Percentiles rank a stretch among this genome's conserved stretches.
Conservation (phyloP, 805 yeast species). For the Candida boleticola region DNA sequence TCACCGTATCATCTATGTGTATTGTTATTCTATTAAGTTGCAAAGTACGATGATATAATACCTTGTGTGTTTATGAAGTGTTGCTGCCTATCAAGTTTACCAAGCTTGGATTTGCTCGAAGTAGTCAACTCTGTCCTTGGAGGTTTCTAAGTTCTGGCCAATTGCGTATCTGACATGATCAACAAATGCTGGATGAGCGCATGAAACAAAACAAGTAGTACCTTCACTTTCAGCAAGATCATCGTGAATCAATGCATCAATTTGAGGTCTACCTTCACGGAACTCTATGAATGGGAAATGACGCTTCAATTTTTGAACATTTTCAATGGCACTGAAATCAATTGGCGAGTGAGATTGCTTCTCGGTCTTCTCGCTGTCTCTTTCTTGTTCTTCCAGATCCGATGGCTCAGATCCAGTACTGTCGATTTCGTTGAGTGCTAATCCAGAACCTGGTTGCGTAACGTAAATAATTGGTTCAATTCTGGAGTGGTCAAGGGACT, state of each 20-base stretch:
- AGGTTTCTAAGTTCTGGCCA: slow-evolving; percentile 22
- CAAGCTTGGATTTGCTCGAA: slow-evolving; percentile 35
- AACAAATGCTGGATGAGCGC: slow-evolving; percentile 48
- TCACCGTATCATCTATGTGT: too few relatives aligned
- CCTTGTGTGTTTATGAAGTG: too few relatives aligned
- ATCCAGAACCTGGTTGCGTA: slow-evolving; percentile 22
- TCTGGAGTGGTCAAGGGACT: slow-evolving; percentile 22
- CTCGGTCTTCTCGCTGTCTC: not conserved
- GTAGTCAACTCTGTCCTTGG: slow-evolving; percentile 32
- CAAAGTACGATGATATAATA: too few relatives aligned
- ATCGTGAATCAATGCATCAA: slow-evolving; percentile 27
- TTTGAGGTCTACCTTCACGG: slow-evolving; percentile 44
- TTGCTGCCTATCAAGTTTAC: too few relatives aligned
- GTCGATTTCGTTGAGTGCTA: not conserved
- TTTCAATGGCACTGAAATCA: not conserved
- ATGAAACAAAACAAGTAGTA: slow-evolving; percentile 45
- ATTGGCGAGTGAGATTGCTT: not conserved
- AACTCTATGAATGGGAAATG: slow-evolving; percentile 38
- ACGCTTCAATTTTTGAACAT: slow-evolving; percentile 12
- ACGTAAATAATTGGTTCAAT: slow-evolving; percentile 36
- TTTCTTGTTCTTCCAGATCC: slow-evolving; percentile 7
- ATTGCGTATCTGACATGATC: slow-evolving; percentile 30
- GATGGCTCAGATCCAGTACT: not conserved
- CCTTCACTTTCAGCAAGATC: slow-evolving; percentile 39
- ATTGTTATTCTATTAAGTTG: too few relatives aligned